Base-by-base conservation (phyloP, 495 filamentous ascomycete species). In the Lasiosphaeria miniovina region DNA sequence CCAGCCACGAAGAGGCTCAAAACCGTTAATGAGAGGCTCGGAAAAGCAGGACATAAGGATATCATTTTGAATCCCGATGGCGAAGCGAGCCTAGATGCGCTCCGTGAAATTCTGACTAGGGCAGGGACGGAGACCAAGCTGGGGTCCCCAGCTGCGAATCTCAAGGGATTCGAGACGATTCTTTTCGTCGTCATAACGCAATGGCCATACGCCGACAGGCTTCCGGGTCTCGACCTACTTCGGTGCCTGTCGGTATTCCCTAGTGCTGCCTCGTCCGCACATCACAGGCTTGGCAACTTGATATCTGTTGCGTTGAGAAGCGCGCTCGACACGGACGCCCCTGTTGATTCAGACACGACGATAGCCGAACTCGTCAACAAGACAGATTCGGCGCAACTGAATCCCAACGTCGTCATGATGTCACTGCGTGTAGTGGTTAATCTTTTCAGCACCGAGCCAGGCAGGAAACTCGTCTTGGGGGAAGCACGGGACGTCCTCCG, bases 211-310 rank as follows among this genome's bases (percentile, higher is more conserved):
- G 75, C 83, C 31, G 86, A 89, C 59, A 85, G 91, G 51, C 81
- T 99, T 4, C 90, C 95, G 4, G 89, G 83, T 11, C 80, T 98
- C 48, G 95, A 97, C 74, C 78, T 96, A 15, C 80, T 97, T 2
- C 90, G 93, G 24, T 81, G 93, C 40, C 75, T 94, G 17, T 86
- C 89, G 3, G 85, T 86, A 31, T 85, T 85, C 31, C 82, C 89
- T 3, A 72, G 74, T 34, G 75, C 79, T n/a, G 86, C 89, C 7
- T 77, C 81, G 6, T 81, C 82, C 58, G 65, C 70, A 3, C 71
- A 77, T 33, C 58, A 65, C 2, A 53, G 61, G 17, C 71, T 71
- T 40, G 78, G 77, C 38, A 86, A 77, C 51, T 71, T 86, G 10
- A 72, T 88, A 7, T 78, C 88, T 34, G 24, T 68, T 33, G 63